Evolutionary conservation across 2,329 filamentous ascomycete species (phyloP).

Genomic region (Cordyceps fumosorosea): DNA sequence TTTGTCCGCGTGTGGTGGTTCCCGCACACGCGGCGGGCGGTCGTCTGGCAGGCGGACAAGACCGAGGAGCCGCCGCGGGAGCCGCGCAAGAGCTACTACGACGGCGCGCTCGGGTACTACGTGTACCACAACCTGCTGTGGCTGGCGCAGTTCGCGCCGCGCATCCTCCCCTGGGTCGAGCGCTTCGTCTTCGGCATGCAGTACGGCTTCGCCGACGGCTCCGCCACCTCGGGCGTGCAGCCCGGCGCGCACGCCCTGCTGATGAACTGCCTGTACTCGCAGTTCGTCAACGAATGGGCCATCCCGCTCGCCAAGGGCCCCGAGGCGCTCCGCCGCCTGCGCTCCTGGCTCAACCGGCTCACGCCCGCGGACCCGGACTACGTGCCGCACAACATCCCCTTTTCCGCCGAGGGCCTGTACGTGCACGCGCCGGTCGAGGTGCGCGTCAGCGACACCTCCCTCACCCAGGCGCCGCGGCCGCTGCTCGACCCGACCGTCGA

Average conservation of each 20-base stretch:
- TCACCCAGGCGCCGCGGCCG: slow-evolving; percentile 30
- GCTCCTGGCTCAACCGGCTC: slow-evolving; percentile 71
- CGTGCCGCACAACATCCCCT: slow-evolving; percentile 65
- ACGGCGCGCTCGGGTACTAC: slow-evolving; percentile 73
- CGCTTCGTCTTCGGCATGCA: slow-evolving; percentile 98
- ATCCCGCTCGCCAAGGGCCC: slow-evolving; percentile 80
- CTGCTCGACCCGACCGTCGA: slow-evolving; percentile 63
- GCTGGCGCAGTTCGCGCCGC: slow-evolving; percentile 68
- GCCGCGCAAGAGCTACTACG: slow-evolving; percentile 69
- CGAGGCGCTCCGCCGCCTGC: slow-evolving; percentile 75
- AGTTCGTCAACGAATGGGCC: slow-evolving; percentile 98
- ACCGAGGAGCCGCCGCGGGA: slow-evolving; percentile 55
- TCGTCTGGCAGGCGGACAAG: slow-evolving; percentile 84
- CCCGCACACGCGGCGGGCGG: slow-evolving; percentile 80
- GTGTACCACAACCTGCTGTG: slow-evolving; percentile 89
- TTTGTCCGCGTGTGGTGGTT: slow-evolving; percentile 98
- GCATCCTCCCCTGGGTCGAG: slow-evolving; percentile 79
- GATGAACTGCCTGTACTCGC: slow-evolving; percentile 98
- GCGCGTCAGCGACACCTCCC: slow-evolving; percentile 67
- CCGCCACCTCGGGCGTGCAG: slow-evolving; percentile 67
- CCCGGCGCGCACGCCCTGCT: slow-evolving; percentile 73
- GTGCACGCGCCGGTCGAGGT: slow-evolving; percentile 91
- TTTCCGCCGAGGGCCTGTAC: slow-evolving; percentile 70
- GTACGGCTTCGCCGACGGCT: slow-evolving; percentile 76
- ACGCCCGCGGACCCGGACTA: slow-evolving; percentile 57